A percentile compares a stretch with the other conserved stretches of the same genome.
phyloP scores from a whole-genome alignment of 495 filamentous ascomycete species.

The Xylaria castorea region DNA sequence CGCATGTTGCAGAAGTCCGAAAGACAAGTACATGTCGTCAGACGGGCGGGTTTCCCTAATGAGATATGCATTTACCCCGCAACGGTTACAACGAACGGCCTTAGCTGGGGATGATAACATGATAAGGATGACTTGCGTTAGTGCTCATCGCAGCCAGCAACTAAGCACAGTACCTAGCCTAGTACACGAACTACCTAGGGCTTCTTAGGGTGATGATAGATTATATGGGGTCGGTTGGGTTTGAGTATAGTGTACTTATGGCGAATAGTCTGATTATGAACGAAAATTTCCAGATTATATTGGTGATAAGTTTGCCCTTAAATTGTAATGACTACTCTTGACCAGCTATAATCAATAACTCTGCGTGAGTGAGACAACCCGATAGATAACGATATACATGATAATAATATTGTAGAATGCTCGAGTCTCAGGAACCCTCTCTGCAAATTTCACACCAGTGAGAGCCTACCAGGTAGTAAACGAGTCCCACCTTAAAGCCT shows the following conservation, averaged over 20 bases:
- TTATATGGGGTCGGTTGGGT: constrained; percentile 1
- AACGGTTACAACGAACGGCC: not conserved
- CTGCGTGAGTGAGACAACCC: not conserved
- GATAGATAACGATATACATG: not conserved
- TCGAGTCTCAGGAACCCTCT: not conserved
- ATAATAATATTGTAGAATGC: not conserved
- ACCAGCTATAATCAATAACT: not conserved
- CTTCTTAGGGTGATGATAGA: not conserved
- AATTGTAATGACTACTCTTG: not conserved
- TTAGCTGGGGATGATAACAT: constrained; percentile 3
- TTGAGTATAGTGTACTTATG: not conserved
- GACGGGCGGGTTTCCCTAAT: not conserved
- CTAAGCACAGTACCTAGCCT: not conserved
- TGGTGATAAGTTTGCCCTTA: not conserved
- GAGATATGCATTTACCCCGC: not conserved
- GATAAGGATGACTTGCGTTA: not conserved
- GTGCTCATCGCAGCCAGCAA: constrained; percentile 11
- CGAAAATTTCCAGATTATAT: not conserved
- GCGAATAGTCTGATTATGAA: constrained; percentile 16
- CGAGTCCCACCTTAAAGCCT: not conserved
- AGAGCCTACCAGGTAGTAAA: not conserved
- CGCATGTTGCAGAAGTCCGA: constrained; percentile 11
- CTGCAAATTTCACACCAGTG: too few species aligned
- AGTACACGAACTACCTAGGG: not conserved
- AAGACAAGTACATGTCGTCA: constrained; percentile 26